Evolutionary conservation across 352 stramenopile genomes (phyloP).

Genomic region (Hyaloperonospora brassicae): DNA sequence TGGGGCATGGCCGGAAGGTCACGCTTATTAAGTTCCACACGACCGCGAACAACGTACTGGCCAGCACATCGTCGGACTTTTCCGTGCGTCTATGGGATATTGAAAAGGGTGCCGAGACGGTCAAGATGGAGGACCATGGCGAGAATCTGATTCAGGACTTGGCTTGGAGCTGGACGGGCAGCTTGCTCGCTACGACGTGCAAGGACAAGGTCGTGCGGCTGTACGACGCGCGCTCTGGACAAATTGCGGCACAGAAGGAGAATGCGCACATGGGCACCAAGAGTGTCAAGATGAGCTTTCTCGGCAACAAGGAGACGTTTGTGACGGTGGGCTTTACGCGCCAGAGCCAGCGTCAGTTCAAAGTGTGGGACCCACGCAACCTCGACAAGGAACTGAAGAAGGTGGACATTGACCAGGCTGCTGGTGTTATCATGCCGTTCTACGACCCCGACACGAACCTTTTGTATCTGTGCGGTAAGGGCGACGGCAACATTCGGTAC

Average conservation of each 20-base stretch:
- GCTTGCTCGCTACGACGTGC: constrained; percentile 90
- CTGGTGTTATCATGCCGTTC: constrained; percentile 98
- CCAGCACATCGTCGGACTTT: constrained; percentile 92
- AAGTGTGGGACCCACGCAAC: constrained; percentile 85
- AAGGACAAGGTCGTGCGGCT: constrained; percentile 99
- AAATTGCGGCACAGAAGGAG: constrained; percentile 66
- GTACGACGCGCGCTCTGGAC: constrained; percentile 90
- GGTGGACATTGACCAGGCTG: constrained; percentile 95
- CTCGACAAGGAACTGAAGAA: constrained; percentile 90
- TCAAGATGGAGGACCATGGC: constrained; percentile 76
- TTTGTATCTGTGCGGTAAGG: constrained; percentile 96
- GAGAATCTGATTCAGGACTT: constrained; percentile 96
- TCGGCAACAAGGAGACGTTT: constrained; percentile 94
- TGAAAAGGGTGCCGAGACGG: constrained; percentile 90
- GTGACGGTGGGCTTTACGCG: constrained; percentile 96
- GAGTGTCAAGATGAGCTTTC: constrained; percentile 95
- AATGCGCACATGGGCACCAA: constrained; percentile 96
- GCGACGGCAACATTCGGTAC: constrained; percentile 98
- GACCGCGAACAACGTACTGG: constrained; percentile 95
- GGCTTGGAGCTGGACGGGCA: constrained; percentile 96
- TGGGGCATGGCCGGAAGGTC: constrained; percentile 93
- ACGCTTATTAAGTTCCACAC: constrained; percentile 97
- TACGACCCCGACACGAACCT: constrained; percentile 97
- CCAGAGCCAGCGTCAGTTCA: constrained; percentile 91
- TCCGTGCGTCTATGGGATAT: constrained; percentile 99